These are phyloP conservation scores for Penicillium nucicola DNA, from an alignment of 495 filamentous ascomycete species.

Conservation along the genomic window DNA sequence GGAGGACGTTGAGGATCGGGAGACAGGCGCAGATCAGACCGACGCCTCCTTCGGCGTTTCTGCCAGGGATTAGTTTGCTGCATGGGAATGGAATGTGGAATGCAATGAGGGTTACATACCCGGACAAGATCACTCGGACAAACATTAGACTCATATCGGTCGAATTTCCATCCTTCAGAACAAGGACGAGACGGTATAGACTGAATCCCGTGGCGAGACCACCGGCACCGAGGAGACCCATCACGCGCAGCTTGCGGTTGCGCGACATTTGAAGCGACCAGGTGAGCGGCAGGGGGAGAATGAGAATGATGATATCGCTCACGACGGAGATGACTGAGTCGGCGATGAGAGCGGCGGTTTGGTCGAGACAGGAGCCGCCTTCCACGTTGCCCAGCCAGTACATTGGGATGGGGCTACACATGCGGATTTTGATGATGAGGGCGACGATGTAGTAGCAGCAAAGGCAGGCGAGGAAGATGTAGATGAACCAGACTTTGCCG, in stretches of 20 bases:
- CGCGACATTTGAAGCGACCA: slow-evolving; percentile 47
- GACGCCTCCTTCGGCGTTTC: slow-evolving; percentile 45
- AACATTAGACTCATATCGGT: slow-evolving; percentile 40
- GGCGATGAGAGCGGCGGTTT: slow-evolving; percentile 41
- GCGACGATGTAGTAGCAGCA: slow-evolving; percentile 34
- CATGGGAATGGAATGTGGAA: neutral
- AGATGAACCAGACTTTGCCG: slow-evolving; percentile 38
- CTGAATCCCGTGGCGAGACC: slow-evolving; percentile 45
- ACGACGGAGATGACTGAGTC: slow-evolving; percentile 47
- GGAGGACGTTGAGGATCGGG: slow-evolving; percentile 38
- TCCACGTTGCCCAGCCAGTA: slow-evolving; percentile 19
- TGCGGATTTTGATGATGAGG: slow-evolving; percentile 25
- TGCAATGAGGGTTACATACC: slow-evolving; percentile 28
- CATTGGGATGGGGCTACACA: slow-evolving; percentile 18
- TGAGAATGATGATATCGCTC: slow-evolving; percentile 44
- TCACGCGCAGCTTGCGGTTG: slow-evolving; percentile 43
- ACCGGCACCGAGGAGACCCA: slow-evolving; percentile 43
- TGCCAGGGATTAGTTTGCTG: slow-evolving; percentile 9
- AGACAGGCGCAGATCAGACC: slow-evolving; percentile 49
- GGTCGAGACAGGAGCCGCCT: slow-evolving; percentile 35
- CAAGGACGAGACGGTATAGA: slow-evolving; percentile 43
- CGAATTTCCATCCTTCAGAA: slow-evolving; percentile 30
- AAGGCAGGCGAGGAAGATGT: slow-evolving; percentile 42
- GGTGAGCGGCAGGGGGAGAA: slow-evolving; percentile 44
- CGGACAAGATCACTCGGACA: slow-evolving; percentile 42